These are phyloP conservation scores for Solanum chacoense DNA, from an alignment of 305 asterid species.

Conservation along the genomic window DNA sequence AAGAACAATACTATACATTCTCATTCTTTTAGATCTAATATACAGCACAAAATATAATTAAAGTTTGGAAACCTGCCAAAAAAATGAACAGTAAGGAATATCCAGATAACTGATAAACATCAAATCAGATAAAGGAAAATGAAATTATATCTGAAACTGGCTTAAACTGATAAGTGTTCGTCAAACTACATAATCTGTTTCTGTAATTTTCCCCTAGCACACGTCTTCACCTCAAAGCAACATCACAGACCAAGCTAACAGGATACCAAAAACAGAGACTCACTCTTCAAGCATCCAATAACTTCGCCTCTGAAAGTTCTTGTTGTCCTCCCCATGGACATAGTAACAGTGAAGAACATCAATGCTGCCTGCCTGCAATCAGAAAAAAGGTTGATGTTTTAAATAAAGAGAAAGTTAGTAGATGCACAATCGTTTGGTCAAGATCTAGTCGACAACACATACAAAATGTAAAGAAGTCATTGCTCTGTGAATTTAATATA, in stretches of 20 bases:
- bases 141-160: not conserved
- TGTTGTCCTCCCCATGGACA: slow-evolving; percentile 24
- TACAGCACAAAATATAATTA: not conserved
- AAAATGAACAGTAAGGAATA: not conserved
- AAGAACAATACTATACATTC: not conserved
- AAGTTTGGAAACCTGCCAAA: not conserved
- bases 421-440: not conserved
- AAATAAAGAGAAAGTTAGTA: not conserved
- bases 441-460: not conserved
- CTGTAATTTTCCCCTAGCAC: not conserved
- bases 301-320: slow-evolving; percentile 10
- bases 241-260: not conserved
- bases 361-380: slow-evolving; percentile 18
- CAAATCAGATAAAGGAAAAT: not conserved
- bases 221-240: not conserved
- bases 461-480: not conserved
- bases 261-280: not conserved
- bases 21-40: not conserved
- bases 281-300: slow-evolving; percentile 18
- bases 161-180: not conserved
- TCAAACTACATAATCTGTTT: not conserved
- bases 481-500: not conserved
- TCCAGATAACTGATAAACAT: not conserved
- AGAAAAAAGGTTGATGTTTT: not conserved
- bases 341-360: slow-evolving; percentile 26